Base-by-base conservation (phyloP, 2,329 filamentous ascomycete genomes). In the Thielaviopsis ethacetica region DNA sequence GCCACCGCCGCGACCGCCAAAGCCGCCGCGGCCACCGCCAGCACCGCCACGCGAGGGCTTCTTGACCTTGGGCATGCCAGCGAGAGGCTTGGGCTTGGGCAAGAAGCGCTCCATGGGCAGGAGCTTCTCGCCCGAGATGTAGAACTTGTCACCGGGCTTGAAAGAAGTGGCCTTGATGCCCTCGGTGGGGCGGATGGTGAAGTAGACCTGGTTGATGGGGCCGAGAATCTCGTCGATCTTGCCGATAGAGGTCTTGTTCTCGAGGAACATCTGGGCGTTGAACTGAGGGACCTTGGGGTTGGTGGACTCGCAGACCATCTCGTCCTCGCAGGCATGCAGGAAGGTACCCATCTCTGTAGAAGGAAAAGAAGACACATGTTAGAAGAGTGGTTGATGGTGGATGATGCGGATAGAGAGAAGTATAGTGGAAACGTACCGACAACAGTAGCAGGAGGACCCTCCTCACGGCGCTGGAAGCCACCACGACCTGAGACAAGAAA, bases 141-240 rank as follows among this genome's bases (percentile, higher is more conserved):
- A 98, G 75, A 98, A 94, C 76, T 94, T 95, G 79, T 97, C 93
- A 70, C 93, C 93, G 63, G 84, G 75, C 78, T 96, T 95, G 84
- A 97, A 98, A 49, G 87, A 93, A 61, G 84, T 82, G 63, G 93
- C 90, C 73, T 95, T 87, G 71, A 98, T 97, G 67, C 93, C 93
- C 71, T 97, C 91, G 70, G 89, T 84, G 58, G 91, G 91, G 77
- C 97, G 97, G 73, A 98, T 86, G 68, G 91, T 97, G 79, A 98
- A 98, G 78, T 86, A 95, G 68, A 97, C 88, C 74, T 96, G 86
- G 79, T 95, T 97, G 73, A 98, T 88, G 63, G 93, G 91, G 60
- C 93, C 93, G 66, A 98, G 85, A 65, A 98, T 87, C 76, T 98
- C 93, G 75, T 98, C 93, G 70, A 98, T 87, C 76, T 97, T 97